These are phyloP conservation scores for Ceriops decandra DNA, from an alignment of 345 rosid genomes.

Conservation along the genomic window DNA sequence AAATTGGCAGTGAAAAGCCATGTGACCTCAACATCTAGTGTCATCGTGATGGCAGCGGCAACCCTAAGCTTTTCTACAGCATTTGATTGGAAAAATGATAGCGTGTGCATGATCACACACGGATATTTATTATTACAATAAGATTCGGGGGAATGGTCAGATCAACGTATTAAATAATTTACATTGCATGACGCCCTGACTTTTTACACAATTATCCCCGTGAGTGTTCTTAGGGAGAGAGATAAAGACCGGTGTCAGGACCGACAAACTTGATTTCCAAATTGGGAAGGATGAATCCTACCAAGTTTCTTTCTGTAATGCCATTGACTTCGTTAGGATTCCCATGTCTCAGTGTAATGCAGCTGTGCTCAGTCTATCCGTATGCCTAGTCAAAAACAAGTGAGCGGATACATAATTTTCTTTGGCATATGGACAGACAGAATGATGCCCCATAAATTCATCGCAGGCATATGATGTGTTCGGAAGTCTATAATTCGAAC, in stretches of 20 bases:
- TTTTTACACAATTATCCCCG: conserved; percentile 79
- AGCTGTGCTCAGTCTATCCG: conserved; percentile 92
- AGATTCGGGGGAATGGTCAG: too few relatives aligned
- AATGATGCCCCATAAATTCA: too few relatives aligned
- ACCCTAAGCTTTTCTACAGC: too few relatives aligned
- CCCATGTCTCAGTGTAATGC: conserved; percentile 79
- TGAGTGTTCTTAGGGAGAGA: conserved; percentile 65
- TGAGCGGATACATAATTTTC: too few relatives aligned
- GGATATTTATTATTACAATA: too few relatives aligned
- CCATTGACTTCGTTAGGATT: conserved; percentile 48
- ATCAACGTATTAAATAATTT: neutral
- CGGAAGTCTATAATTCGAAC: too few relatives aligned
- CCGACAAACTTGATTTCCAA: conserved; percentile 78
- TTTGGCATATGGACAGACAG: too few relatives aligned
- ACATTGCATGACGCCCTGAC: conserved; percentile 91
- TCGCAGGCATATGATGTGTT: too few relatives aligned
- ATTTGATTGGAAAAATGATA: too few relatives aligned
- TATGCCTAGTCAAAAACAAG: conserved; percentile 50
- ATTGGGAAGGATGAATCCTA: conserved; percentile 78
- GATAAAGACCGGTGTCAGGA: conserved; percentile 47
- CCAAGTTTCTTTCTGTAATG: conserved; percentile 70
- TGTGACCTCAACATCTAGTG: neutral
- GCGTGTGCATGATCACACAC: too few relatives aligned
- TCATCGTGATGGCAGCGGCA: too few relatives aligned
- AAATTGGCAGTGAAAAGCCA: neutral